Base-by-base conservation (phyloP, 2,329 filamentous ascomycete species). In the Apiospora marii region DNA sequence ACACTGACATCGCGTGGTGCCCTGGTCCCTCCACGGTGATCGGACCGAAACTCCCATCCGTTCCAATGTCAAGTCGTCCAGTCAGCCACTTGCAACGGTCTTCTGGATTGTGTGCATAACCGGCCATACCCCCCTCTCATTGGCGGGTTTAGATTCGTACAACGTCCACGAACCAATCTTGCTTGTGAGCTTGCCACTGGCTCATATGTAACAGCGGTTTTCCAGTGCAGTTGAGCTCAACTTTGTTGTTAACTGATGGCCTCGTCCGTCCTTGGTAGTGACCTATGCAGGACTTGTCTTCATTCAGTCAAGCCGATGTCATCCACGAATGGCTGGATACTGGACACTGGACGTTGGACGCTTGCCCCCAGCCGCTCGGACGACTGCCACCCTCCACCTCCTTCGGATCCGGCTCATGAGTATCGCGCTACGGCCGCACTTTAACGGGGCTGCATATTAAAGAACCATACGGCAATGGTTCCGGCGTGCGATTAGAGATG, bases 31-130 rank as follows among this genome's bases (percentile, higher is more conserved):
- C 68, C 72, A 73, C 75, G 78, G 75, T 76, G 72, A 68, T 72
- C 78, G 78, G 78, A 74, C 78, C 78, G 78, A 78, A 73, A 67
- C 76, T 79, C 78, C 78, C 72, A 76, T 72, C 76, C 71, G 73
- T 51, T 71, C 46, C 43, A 34, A 67, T n/a, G 10, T 64, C 43
- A 70, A 48, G 24, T 19, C 61, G 41, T 34, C 22, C 46, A 34
- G 30, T 22, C 22, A 30, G 67, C 24, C n/a, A 27, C 41, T 67
- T 41, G 19, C 61, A 67, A 58, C 51, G 51, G 51, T 58, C 34
- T 49, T 68, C 70, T 74, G 71, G 41, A 75, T 69, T 49, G 37
- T 67, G 67, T 73, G 72, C 70, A 68, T 74, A 73, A 58, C 73
- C 74, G 72, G 14, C 14, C 44, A 64, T 74, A 73, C 30, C 13